A percentile compares a stretch with the other conserved stretches of the same genome.
Evolutionary conservation across 768 basidiomycete genomes (phyloP).

Genomic region (Cystobasidiopsis lactophilus): DNA sequence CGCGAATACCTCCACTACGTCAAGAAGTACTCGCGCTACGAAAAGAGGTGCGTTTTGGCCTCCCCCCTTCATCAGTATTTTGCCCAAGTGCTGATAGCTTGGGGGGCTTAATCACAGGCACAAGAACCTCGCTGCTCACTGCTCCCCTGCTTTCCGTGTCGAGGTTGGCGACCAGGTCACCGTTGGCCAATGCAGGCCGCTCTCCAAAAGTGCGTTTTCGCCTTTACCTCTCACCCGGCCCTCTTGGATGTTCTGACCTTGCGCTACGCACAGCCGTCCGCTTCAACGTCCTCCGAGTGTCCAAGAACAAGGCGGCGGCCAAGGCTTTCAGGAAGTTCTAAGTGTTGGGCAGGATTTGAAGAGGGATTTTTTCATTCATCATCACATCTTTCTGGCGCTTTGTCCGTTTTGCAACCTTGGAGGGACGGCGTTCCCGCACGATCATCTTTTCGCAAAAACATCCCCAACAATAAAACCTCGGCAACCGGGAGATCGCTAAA

Average conservation of each 20-base stretch:
- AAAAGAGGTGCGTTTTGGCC: conserved; percentile 34
- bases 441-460: too few relatives aligned
- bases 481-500: too few relatives aligned
- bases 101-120: too few relatives aligned
- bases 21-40: conserved; percentile 98
- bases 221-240: background rate
- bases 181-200: conserved; percentile 93
- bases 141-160: conserved; percentile 96
- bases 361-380: background rate
- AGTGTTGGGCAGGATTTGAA: background rate
- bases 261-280: conserved; percentile 34
- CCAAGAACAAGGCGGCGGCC: conserved; percentile 19
- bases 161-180: conserved; percentile 84
- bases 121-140: conserved; percentile 92
- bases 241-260: background rate
- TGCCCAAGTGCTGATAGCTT: background rate
- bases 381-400: too few relatives aligned
- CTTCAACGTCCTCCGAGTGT: conserved; percentile 93
- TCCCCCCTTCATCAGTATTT: conserved; percentile 15
- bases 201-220: conserved; percentile 42
- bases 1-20: conserved; percentile 61
- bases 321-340: conserved; percentile 3
- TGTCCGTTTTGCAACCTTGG: too few relatives aligned
- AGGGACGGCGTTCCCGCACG: too few relatives aligned
- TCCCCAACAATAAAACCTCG: too few relatives aligned